These are phyloP conservation scores for Prunella vulgaris DNA, from an alignment of 257 asterid species.

Conservation along the genomic window DNA sequence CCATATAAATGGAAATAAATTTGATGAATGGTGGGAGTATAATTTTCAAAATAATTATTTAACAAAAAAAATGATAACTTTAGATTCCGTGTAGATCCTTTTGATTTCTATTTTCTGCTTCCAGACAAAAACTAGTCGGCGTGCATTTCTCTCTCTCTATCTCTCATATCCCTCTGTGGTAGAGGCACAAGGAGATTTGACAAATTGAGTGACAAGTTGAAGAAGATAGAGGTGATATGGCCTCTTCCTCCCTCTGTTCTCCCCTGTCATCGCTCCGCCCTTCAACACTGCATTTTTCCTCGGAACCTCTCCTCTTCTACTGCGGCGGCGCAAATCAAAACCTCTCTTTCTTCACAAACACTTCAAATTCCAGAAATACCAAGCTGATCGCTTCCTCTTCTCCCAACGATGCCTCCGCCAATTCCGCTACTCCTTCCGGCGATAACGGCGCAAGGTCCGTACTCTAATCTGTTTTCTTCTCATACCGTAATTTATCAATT, in stretches of 20 bases:
- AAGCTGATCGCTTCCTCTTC: slow-evolving; percentile 31
- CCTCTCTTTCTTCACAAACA: slow-evolving; percentile 17
- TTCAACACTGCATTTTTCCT: slow-evolving; percentile 28
- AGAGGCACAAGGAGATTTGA: background rate
- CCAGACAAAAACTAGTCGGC: slow-evolving; percentile 8
- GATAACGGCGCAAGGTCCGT: slow-evolving; percentile 46
- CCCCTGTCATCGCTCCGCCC: slow-evolving; percentile 27
- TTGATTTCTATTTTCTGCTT: background rate
- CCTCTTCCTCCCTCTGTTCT: slow-evolving; percentile 29
- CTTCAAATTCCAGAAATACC: slow-evolving; percentile 14
- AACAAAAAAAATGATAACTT: no score
- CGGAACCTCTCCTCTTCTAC: slow-evolving; percentile 20
- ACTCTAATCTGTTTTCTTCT: background rate
- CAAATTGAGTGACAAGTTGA: slow-evolving; percentile 12
- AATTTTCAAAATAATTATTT: no score
- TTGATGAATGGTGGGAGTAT: no score
- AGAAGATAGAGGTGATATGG: slow-evolving; percentile 31
- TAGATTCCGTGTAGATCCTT: no score
- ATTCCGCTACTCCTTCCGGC: slow-evolving; percentile 27
- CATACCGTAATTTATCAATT: background rate
- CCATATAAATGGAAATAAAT: no score
- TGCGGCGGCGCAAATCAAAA: slow-evolving; percentile 12
- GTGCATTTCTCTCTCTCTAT: background rate
- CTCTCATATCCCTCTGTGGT: background rate
- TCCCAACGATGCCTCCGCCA: slow-evolving; percentile 27